Percentiles rank a stretch among this genome's conserved stretches.
Evolutionary conservation across 73 alveolate species (phyloP).

Genomic region (Paramecium octaurelia): DNA sequence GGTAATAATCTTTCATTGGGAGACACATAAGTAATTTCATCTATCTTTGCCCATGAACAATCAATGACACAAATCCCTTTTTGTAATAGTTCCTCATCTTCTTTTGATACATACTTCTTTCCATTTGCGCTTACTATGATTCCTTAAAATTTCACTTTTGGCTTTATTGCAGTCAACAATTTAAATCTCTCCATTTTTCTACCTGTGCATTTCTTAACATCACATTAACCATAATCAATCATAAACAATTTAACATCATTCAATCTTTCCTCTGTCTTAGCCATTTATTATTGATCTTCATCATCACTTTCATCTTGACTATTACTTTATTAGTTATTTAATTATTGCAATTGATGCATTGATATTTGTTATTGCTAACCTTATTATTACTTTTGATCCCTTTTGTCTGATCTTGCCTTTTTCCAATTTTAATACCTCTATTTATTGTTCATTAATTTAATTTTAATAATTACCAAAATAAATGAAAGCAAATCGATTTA

Average conservation of each 20-base stretch:
- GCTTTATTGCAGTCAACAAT: conserved; percentile 70
- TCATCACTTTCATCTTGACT: not conserved
- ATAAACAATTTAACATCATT: conserved; percentile 82
- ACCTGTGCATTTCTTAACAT: conserved; percentile 97
- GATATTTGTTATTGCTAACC: not conserved
- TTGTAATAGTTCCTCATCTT: conserved; percentile 84
- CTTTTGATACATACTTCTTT: conserved; percentile 80
- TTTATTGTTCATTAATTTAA: conserved; percentile 7
- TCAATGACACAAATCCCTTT: conserved; percentile 97
- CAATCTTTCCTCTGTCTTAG: not conserved
- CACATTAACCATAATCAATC: conserved; percentile 97
- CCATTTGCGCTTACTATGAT: conserved; percentile 93
- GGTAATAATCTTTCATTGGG: conserved; percentile 91
- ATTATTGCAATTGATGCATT: not conserved
- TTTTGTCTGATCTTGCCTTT: not conserved
- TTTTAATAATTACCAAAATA: not conserved
- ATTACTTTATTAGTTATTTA: not conserved
- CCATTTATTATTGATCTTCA: not conserved
- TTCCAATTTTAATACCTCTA: conserved; percentile 49
- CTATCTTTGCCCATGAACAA: conserved; percentile 95
- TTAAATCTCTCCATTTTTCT: conserved; percentile 89
- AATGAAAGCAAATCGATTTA: conserved; percentile 20
- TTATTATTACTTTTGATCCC: not conserved
- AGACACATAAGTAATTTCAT: conserved; percentile 79
- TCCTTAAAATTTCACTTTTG: conserved; percentile 85